Base-by-base conservation (phyloP, 2,329 filamentous ascomycete genomes). In the Neonectria neomacrospora region DNA sequence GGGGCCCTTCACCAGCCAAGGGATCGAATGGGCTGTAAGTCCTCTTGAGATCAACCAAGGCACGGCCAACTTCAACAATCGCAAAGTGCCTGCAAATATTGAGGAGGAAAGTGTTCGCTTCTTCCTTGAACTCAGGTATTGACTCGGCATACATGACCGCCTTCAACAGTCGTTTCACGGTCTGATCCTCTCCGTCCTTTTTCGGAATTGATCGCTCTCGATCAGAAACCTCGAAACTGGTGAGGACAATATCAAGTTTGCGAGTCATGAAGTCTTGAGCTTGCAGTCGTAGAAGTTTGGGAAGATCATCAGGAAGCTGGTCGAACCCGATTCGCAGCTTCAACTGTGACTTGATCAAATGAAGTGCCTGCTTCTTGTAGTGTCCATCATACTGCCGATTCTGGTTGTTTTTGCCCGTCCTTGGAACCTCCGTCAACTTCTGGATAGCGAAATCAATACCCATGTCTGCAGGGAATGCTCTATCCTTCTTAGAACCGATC, bases 311-410 rank as follows among this genome's bases (percentile, higher is more conserved):
- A 0, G 95, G 95, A 12, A 98, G 82, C 71, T 86, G 91, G 73
- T 99, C 96, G 64, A 89, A 88, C 4, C 96, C 96, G 61, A 99
- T 91, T 58, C 95, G 88, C 32, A 99, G 83, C 80, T 98, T 99
- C 55, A 97, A 83, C 72, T 98, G 94, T 1, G 94, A 87, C 69
- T 91, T 93, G 73, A 99, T 89, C 72, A 98, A 85, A 64, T 94
- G 90, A 69, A 97, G 89, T 0, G 96, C 93, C 78, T 99, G 94
- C 74, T 92, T 91, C 80, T 98, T 98, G 82, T 99, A 97, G 76
- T 92, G 96, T 0, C 83, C 82, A 73, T 98, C 95, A 28, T 82
- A 81, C 37, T 91, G 88, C 69, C 91, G 91, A 61, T 80, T 80
- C 62, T 84, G 79, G 39, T 76, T 79, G 16, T 77, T 80, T 69